Evolutionary conservation across 345 rosid genomes (phyloP), one percentile per base, ranked within the genome.

Genomic region (Citrus sp.): DNA sequence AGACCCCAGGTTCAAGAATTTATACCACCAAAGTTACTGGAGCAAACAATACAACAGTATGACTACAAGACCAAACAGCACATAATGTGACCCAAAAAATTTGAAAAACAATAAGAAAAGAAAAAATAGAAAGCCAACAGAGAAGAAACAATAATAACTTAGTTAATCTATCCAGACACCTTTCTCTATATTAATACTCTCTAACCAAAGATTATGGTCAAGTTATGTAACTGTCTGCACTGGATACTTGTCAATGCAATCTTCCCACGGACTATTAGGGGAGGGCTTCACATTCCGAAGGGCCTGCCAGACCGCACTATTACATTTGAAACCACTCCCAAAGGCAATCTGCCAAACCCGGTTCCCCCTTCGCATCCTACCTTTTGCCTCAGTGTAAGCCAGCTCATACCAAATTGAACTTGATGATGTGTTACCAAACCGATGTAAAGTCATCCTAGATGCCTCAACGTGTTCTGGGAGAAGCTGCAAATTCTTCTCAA

Each of bases 391-490:
- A 0, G 78, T 94, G 76, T 94, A 94, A 58, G 98, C 97, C 75
- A 94, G 51, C 74, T 92, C 98, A 38, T 94, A 94, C 98, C 98
- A 94, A 9, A 94, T 94, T 0, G 97, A 94, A 83, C 98, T 92
- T 0, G 98, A 94, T 0, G 97, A 91, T 18, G 97, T 94, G 92
- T 94, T 94, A 18, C 98, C 97, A 66, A 94, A 94, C 37, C 97
- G 87, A 78, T 92, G 96, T 65, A 94, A 82, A 2, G 98, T 88
- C 98, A 94, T 94, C 18, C 98, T 79, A 14, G 98, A 94, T 2
- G 97, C 94, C 82, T 94, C 98, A 4, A 85, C 92, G 42, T 92
- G 97, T 19, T 28, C 70, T 2, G 85, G 88, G 3, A 87, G 88
- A 71, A 94, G 98, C 86, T 94, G 92, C 82, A 94, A 78, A 70